Percentiles rank a stretch among this genome's conserved stretches.
Conservation (phyloP, 345 rosid genomes). For the Citropsis articulata region DNA sequence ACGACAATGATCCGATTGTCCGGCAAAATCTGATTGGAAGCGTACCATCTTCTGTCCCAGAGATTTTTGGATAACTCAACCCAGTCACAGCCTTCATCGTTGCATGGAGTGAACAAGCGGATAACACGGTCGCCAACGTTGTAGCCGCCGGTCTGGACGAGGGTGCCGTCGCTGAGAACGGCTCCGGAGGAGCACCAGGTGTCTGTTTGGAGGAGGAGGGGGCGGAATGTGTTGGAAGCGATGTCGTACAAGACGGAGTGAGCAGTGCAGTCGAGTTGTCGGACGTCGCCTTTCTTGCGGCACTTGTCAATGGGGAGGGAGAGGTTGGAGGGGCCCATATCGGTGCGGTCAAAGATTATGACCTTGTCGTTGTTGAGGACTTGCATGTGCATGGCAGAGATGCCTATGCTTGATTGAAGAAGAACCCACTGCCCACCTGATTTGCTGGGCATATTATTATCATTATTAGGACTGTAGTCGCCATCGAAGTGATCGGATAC, state of each 20-base stretch:
- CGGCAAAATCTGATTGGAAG: conserved; percentile 72
- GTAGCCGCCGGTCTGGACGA: conserved; percentile 81
- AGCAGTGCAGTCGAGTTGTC: conserved; percentile 61
- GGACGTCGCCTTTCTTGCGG: conserved; percentile 33
- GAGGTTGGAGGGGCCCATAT: conserved; percentile 65
- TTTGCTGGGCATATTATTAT: neutral
- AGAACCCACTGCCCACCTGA: conserved; percentile 43
- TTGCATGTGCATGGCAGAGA: conserved; percentile 94
- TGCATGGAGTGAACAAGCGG: conserved; percentile 57
- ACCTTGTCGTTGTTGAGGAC: conserved; percentile 59
- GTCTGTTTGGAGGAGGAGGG: conserved; percentile 60
- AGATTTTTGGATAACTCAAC: conserved; percentile 39
- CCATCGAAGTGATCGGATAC: neutral
- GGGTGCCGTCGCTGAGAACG: conserved; percentile 53
- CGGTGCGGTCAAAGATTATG: conserved; percentile 80
- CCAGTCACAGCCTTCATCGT: conserved; percentile 55
- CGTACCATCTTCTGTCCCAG: conserved; percentile 68
- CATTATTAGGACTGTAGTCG: neutral
- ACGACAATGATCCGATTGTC: conserved; percentile 69
- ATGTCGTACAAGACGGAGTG: conserved; percentile 70
- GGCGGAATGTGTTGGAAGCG: conserved; percentile 52
- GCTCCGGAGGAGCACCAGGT: conserved; percentile 93
- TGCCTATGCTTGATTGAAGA: conserved; percentile 56
- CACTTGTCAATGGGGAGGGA: conserved; percentile 56
- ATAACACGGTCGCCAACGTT: conserved; percentile 48